Percentiles rank a stretch among this genome's conserved stretches.
Evolutionary conservation across 129 eudicot genomes (phyloP).

Genomic region (Saposhnikovia divaricata): DNA sequence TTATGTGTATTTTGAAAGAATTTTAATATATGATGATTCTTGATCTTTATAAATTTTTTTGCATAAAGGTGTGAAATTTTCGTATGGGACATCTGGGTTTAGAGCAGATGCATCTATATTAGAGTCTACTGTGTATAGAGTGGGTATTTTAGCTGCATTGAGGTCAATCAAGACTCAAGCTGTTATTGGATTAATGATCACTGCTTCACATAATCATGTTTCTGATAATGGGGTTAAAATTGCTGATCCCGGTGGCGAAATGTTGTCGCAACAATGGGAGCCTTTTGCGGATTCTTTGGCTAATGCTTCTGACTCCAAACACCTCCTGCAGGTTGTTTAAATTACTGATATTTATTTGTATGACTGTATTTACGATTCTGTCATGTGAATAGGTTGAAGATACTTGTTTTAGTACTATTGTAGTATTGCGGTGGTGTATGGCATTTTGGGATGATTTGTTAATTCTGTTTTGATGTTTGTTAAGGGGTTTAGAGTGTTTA

Average conservation of each 20-base stretch:
- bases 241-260: constrained; percentile 84
- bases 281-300: constrained; percentile 88
- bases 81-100: constrained; percentile 88
- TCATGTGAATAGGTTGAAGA: too few relatives aligned
- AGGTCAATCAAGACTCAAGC: constrained; percentile 55
- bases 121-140: constrained; percentile 61
- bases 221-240: constrained; percentile 82
- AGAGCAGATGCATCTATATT: constrained; percentile 70
- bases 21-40: not conserved
- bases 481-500: too few relatives aligned
- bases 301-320: constrained; percentile 49
- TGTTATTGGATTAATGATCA: constrained; percentile 77
- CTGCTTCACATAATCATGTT: constrained; percentile 83
- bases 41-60: not conserved
- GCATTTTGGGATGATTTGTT: too few relatives aligned
- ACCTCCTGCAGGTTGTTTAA: constrained; percentile 40
- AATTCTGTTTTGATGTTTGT: too few relatives aligned
- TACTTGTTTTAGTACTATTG: too few relatives aligned
- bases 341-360: not conserved
- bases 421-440: too few relatives aligned
- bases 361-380: not conserved
- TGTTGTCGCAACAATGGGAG: constrained; percentile 82
- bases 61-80: constrained; percentile 43
- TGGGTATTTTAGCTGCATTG: constrained; percentile 76
- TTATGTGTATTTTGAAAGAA: not conserved